Evolutionary conservation across 2,329 filamentous ascomycete species (phyloP).

Genomic region (Aspergillus eucalypticola): DNA sequence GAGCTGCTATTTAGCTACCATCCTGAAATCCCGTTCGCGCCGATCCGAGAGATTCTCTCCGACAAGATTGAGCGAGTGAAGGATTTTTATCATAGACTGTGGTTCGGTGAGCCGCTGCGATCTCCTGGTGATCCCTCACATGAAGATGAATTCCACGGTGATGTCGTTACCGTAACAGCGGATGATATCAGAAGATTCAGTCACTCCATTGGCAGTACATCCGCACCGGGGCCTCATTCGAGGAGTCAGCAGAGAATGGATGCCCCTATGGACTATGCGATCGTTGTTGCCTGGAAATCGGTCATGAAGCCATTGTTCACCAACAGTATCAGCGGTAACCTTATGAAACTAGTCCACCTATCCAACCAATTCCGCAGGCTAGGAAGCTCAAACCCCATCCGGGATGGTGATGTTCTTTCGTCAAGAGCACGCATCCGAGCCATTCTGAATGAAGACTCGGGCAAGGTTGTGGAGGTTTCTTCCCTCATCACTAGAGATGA

Average conservation of each 20-base stretch:
- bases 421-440: not conserved
- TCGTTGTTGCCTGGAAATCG: not conserved
- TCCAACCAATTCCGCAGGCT: not conserved
- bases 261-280: not conserved
- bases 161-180: not conserved
- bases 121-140: not conserved
- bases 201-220: not conserved
- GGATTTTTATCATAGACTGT: not conserved
- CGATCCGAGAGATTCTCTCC: not conserved
- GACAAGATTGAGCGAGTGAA: not conserved
- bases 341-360: not conserved
- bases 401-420: not conserved
- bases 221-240: not conserved
- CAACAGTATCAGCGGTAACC: not conserved
- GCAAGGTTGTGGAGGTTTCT: not conserved
- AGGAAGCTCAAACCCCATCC: not conserved
- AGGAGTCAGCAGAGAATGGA: not conserved
- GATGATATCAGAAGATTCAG: not conserved
- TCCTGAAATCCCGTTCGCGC: not conserved
- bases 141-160: not conserved
- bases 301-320: slow-evolving; percentile 2
- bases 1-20: not conserved
- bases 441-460: not conserved
- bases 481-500: not conserved
- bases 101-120: not conserved